Evolutionary conservation across 2,329 filamentous ascomycete species (phyloP).

Genomic region (Fusarium tjaetaba): DNA sequence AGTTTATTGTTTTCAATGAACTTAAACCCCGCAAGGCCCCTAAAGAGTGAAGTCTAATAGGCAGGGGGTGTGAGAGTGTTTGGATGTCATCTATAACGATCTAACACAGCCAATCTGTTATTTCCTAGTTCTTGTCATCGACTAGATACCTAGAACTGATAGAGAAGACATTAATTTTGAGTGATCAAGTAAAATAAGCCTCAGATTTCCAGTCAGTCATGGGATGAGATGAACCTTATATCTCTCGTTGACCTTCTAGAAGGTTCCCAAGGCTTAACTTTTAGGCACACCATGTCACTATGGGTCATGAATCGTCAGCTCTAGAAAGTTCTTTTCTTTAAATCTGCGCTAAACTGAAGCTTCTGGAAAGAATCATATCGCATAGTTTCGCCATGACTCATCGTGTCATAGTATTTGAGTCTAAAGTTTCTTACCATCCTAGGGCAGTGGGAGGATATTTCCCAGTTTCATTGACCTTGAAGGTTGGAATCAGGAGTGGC

Average conservation of each 20-base stretch:
- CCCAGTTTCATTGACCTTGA: not conserved
- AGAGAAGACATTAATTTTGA: too few relatives aligned
- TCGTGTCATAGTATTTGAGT: not conserved
- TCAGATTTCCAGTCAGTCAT: not conserved
- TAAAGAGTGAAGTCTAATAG: too few relatives aligned
- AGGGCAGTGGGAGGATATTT: not conserved
- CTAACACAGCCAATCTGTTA: not conserved
- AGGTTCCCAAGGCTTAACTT: too few relatives aligned
- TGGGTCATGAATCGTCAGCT: too few relatives aligned
- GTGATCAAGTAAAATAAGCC: fast-evolving
- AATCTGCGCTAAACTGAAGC: too few relatives aligned
- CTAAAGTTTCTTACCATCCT: not conserved
- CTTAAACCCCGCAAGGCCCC: not conserved
- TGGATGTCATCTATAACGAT: not conserved
- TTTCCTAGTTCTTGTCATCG: not conserved
- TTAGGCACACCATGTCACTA: not conserved
- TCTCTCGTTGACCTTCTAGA: not conserved
- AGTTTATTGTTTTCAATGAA: not conserved
- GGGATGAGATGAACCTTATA: too few relatives aligned
- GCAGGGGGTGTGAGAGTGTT: too few relatives aligned
- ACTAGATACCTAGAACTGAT: not conserved
- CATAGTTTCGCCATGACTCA: not conserved
- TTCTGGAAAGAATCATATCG: not conserved
- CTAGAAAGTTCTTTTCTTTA: not conserved
- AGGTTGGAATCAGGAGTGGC: not conserved